Evolutionary conservation across 1,284 basidiomycete species (phyloP), one percentile per base, ranked within the genome.

Genomic region (Paramarasmius palmivorus): DNA sequence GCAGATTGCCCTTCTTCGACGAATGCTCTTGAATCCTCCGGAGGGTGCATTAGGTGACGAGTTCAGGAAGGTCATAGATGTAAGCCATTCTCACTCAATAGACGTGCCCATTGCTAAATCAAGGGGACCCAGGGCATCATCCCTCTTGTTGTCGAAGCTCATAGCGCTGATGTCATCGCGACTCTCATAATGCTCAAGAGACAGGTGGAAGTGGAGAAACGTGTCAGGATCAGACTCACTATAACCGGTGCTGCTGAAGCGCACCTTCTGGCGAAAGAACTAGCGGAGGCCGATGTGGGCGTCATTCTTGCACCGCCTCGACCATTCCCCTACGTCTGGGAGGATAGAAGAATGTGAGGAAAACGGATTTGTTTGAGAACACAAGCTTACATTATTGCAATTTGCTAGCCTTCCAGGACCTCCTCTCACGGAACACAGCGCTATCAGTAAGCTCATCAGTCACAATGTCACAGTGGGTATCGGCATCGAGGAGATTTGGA

Each of bases 231-330:
- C 19, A 77, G 73, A 53, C 64, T 90, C 63, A 86, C 83, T 2
- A 78, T 90, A 49, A 72, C 82, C 1, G 90, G 92, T 7, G 93
- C 76, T 0, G 68, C 82, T 0, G 93, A 96, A 67, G 84, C 90
- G 0, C 80, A 92, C 65, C 69, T 90, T 4, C 67, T 95, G 29
- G 92, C 93, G 2, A 73, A 83, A 44, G 85, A 94, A 59, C 72
- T 97, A 14, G 88, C 83, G 0, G 71, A 78, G 44, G 86, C 86
- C 1, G 71, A 82, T 29, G 79, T 95, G 10, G 90, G 90, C 15
- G 86, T 96, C 22, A 80, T 97, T 40, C 70, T 95, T 20, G 68
- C 76, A 0, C 81, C 79, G 2, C 67, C 82, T 1, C 72, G 85
- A 47, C 75, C 84, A 0, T 88, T 83, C 75, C 84, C 86, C 0